Evolutionary conservation across 345 rosid species (phyloP).

Genomic region (Ceriops zippeliana): DNA sequence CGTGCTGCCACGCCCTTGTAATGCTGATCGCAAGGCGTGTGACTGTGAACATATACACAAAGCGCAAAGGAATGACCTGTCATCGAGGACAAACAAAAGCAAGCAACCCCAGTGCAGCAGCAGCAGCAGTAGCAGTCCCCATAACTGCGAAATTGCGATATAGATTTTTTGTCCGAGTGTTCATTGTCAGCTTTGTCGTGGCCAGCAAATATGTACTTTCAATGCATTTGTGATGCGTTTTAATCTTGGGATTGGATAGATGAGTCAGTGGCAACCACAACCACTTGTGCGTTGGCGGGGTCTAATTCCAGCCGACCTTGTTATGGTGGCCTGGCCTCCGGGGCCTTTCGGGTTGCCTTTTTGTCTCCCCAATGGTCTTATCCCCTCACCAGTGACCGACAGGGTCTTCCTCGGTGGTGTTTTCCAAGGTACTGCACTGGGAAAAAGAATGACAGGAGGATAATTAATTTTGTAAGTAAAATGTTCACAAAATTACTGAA

Average conservation of each 20-base stretch:
- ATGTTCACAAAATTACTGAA: too few relatives aligned
- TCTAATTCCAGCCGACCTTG: conserved; percentile 5
- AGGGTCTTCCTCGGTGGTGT: neutral
- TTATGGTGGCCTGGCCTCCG: neutral
- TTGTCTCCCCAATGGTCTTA: neutral
- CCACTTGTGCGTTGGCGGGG: conserved; percentile 3
- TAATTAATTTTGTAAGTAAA: too few relatives aligned
- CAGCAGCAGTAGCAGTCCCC: neutral
- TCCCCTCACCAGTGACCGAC: conserved; percentile 4
- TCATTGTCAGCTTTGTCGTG: conserved; percentile 4
- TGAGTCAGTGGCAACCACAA: neutral
- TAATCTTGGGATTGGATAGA: neutral
- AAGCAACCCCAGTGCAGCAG: neutral
- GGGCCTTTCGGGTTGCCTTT: conserved; percentile 12
- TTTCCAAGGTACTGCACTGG: neutral
- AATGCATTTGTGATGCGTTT: too few relatives aligned
- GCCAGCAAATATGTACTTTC: neutral
- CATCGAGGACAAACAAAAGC: neutral
- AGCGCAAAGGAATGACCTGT: neutral
- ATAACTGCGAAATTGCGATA: neutral
- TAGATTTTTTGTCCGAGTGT: conserved; percentile 3
- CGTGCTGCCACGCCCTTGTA: neutral
- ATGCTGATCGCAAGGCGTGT: neutral
- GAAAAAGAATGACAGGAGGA: too few relatives aligned
- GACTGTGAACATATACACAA: neutral